Evolutionary conservation across 2,329 filamentous ascomycete species (phyloP), one percentile per base, ranked within the genome.

Genomic region (Diaporthe destruens): DNA sequence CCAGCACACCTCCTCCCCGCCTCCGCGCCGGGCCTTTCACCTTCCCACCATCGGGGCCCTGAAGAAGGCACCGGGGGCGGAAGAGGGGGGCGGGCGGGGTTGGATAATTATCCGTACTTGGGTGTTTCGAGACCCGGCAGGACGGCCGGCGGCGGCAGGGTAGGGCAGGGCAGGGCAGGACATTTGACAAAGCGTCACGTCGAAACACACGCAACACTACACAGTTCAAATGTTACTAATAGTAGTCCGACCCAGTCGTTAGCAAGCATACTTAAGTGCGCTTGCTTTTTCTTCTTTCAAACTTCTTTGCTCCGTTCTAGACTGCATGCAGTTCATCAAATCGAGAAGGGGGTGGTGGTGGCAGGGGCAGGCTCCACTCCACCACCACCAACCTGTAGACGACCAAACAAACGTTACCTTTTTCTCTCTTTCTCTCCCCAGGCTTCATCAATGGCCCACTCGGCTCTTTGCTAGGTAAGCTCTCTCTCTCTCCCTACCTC

Each of bases 321-420:
- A 65, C 59, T 65, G 34, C 59, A 20, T 65, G 34, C 59, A 20
- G 59, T 65, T 65, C 59, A 65, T 65, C 59, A 65, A 65, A 65
- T 65, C 59, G 59, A 16, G 44, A 20, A 3, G 16, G 44, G 44
- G 18, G 16, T 8, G 34, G 36, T 12, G 9, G 36, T 9, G 29
- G 29, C 29, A 29, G 2, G 29, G 29, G 29, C 29, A n/a, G 20
- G 44, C 59, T 51, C 25, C 44, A 49, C 59, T 6, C 42, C 59
- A 65, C 59, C 44, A 51, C 23, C 59, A 49, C 25, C n/a, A 20
- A 49, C n/a, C n/a, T n/a, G n/a, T n/a, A n/a, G n/a, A n/a, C 42
- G 20, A 54, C 5, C 6, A 44, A 34, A 29, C 39, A 7, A 39
- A 39, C 36, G 36, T 39, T 39, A 16, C 25, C 16, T 44, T 29